Conservation (phyloP, 2,329 filamentous ascomycete species). For the Phialophora chinensis region DNA sequence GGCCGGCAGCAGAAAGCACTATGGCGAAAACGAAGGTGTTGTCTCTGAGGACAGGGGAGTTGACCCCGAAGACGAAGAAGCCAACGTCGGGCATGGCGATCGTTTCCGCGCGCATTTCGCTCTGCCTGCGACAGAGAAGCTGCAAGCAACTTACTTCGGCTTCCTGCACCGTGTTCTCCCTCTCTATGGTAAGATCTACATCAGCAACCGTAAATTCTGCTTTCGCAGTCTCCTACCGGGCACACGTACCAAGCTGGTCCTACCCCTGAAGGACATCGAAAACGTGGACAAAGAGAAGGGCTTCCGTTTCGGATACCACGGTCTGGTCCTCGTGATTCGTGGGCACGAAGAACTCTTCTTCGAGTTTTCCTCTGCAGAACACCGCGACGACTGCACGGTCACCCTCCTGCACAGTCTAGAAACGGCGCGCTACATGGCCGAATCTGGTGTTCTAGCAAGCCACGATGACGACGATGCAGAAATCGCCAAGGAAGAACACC, state of each 20-base stretch:
- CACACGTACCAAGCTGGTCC: constrained; percentile 87
- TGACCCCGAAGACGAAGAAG: constrained; percentile 62
- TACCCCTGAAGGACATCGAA: constrained; percentile 89
- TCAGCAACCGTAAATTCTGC: constrained; percentile 85
- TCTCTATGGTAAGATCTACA: constrained; percentile 94
- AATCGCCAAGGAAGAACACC: constrained; percentile 78
- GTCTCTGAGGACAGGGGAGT: constrained; percentile 68
- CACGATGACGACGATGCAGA: constrained; percentile 74
- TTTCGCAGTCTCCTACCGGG: constrained; percentile 90
- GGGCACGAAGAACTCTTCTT: constrained; percentile 97
- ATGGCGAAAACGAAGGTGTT: constrained; percentile 72
- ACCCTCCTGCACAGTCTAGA: constrained; percentile 80
- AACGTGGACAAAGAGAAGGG: constrained; percentile 95
- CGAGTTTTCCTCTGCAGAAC: constrained; percentile 78
- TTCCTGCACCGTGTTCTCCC: constrained; percentile 88
- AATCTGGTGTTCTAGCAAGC: constrained; percentile 70
- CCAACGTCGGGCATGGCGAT: constrained; percentile 60
- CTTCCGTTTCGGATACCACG: constrained; percentile 88
- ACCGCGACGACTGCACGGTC: constrained; percentile 86
- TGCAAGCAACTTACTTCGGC: constrained; percentile 91
- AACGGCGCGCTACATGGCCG: constrained; percentile 70
- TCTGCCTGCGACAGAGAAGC: constrained; percentile 78
- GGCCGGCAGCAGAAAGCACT: constrained; percentile 88
- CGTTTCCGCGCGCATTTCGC: constrained; percentile 91
- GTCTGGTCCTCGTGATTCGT: constrained; percentile 87